Conservation (phyloP, 495 filamentous ascomycete genomes). For the Penicillium manginii region DNA sequence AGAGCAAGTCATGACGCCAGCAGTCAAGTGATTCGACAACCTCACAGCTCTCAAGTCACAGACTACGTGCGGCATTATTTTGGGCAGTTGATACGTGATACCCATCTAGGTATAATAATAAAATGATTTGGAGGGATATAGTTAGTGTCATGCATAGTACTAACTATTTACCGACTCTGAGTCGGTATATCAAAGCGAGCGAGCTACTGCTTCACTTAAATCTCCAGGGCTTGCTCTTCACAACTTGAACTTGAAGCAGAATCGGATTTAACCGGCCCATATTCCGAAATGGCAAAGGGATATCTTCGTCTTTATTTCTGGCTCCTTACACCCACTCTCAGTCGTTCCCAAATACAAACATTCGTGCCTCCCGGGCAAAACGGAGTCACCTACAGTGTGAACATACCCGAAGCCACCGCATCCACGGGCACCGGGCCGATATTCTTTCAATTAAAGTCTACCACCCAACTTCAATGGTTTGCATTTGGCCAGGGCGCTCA, state of each 20-base stretch:
- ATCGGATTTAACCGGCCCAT: neutral
- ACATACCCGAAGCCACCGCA: constrained; percentile 33
- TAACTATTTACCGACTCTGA: no score
- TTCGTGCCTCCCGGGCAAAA: constrained; percentile 29
- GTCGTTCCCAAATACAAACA: constrained; percentile 28
- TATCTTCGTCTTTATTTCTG: neutral
- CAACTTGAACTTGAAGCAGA: no score
- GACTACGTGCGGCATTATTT: neutral
- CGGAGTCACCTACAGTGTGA: constrained; percentile 36
- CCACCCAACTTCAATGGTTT: constrained; percentile 62
- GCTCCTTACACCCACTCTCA: neutral
- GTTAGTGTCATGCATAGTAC: neutral
- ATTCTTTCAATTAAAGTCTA: constrained; percentile 67
- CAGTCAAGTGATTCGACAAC: neutral
- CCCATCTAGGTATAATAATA: neutral
- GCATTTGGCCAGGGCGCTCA: constrained; percentile 62
- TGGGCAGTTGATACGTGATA: neutral
- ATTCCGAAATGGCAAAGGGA: neutral
- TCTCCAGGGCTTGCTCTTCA: no score
- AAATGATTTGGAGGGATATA: neutral
- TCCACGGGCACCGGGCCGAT: constrained; percentile 42
- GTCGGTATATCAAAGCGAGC: no score
- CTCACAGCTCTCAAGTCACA: neutral
- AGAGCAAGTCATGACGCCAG: neutral
- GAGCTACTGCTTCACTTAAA: no score